Conservation (phyloP, 352 stramenopile species). For the Globisporangium echinulatum region DNA sequence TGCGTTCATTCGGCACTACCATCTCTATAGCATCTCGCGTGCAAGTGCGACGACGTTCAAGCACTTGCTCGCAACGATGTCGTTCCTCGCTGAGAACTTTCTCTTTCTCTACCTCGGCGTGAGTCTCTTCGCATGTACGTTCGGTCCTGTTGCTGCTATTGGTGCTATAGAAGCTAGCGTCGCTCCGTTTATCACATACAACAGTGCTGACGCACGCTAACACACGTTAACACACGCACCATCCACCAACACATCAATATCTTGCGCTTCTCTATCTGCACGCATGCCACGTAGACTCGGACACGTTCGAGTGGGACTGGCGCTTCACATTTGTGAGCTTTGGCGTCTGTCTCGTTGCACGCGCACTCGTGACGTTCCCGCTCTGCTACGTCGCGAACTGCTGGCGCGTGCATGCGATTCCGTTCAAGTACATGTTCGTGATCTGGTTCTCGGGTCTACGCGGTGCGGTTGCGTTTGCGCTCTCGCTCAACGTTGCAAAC, state of each 20-base stretch:
- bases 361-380: conserved; percentile 68
- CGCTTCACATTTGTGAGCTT: conserved; percentile 49
- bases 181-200: too few species aligned
- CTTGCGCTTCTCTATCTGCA: background rate
- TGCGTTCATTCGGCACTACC: conserved; percentile 68
- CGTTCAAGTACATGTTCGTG: conserved; percentile 62
- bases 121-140: conserved; percentile 51
- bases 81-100: conserved; percentile 69
- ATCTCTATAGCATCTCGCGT: conserved; percentile 65
- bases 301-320: conserved; percentile 66
- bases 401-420: conserved; percentile 35
- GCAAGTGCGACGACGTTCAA: conserved; percentile 49
- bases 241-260: too few species aligned
- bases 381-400: conserved; percentile 55
- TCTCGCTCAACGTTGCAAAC: conserved; percentile 66
- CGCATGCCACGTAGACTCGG: conserved; percentile 10
- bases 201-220: too few species aligned
- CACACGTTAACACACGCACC: too few species aligned
- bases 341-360: conserved; percentile 34
- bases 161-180: background rate
- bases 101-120: conserved; percentile 70
- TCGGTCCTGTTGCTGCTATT: too few species aligned
- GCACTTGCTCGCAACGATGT: conserved; percentile 51
- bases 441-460: conserved; percentile 92
- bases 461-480: conserved; percentile 90